phyloP scores from a whole-genome alignment of 768 basidiomycete genomes.

The Agrocybe praecox region DNA sequence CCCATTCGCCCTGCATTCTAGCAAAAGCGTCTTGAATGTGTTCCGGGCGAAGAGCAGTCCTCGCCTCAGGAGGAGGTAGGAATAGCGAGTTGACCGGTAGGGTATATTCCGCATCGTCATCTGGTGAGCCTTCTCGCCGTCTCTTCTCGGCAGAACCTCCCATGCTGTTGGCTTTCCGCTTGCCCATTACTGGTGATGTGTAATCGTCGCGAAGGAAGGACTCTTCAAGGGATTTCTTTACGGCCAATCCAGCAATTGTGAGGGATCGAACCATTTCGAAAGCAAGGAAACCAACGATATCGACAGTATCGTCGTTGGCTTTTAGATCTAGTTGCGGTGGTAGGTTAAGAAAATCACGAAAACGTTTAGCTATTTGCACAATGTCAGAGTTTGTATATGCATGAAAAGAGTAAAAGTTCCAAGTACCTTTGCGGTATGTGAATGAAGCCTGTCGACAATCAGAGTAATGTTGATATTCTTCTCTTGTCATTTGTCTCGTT shows the following conservation, averaged over 20 bases:
- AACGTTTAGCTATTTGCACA: slow-evolving; percentile 74
- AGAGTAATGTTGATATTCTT: slow-evolving; percentile 96
- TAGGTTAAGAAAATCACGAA: slow-evolving; percentile 92
- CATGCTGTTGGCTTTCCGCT: slow-evolving; percentile 58
- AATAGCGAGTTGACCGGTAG: slow-evolving; percentile 76
- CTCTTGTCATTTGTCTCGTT: slow-evolving; percentile 93
- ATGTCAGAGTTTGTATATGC: not conserved
- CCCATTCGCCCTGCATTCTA: slow-evolving; percentile 87
- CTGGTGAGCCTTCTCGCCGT: slow-evolving; percentile 61
- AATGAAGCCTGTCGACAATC: slow-evolving; percentile 97
- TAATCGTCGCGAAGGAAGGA: slow-evolving; percentile 69
- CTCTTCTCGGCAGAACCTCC: slow-evolving; percentile 54
- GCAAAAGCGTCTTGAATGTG: slow-evolving; percentile 93
- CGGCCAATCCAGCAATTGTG: slow-evolving; percentile 83
- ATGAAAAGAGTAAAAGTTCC: not conserved
- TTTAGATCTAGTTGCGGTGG: slow-evolving; percentile 85
- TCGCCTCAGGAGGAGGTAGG: slow-evolving; percentile 78
- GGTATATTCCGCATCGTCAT: slow-evolving; percentile 62
- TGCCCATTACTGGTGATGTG: slow-evolving; percentile 65
- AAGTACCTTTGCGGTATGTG: slow-evolving; percentile 91
- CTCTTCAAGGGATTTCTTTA: slow-evolving; percentile 80
- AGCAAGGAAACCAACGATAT: slow-evolving; percentile 95
- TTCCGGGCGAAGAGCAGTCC: slow-evolving; percentile 76
- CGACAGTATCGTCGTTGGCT: slow-evolving; percentile 91
- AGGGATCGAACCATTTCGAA: slow-evolving; percentile 97